Evolutionary conservation across 2,329 filamentous ascomycete species (phyloP), one percentile per base, ranked within the genome.

Genomic region (Sporothrix curviconia): DNA sequence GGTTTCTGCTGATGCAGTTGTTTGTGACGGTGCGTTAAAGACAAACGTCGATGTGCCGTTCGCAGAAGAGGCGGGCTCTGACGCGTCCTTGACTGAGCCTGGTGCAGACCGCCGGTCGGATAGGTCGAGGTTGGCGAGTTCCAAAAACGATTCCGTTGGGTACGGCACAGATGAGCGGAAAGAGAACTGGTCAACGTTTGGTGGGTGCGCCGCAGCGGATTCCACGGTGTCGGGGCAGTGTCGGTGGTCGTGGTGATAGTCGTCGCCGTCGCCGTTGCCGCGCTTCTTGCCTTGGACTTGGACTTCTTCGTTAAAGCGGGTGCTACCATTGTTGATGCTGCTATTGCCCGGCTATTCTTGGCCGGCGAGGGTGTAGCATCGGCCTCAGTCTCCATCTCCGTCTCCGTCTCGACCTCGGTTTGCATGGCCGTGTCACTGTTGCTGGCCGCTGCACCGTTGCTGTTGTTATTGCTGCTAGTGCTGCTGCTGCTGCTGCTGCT

Each of bases 131-230:
- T 83, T 85, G 60, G 79, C 82, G 30, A 85, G 76, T 52, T 82
- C 81, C 7, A 83, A 77, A 64, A 85, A 84, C 5, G 79, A 66
- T 68, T 78, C 76, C 55, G 79, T 71, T 67, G 84, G 84, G 59
- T 82, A 85, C 7, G 78, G 72, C 61, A 87, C 78, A 1, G 79
- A 69, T 0, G 87, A 84, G 58, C 85, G 84, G 66, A 91, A 92
- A 3, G 83, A 86, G 66, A 92, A 92, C 19, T 70, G 76, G 17
- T 84, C 79, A 64, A 81, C 78, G 7, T 78, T 76, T 3, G 83
- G 82, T 5, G 81, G 78, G 7, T 73, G 70, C 63, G 77, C 74
- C 58, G 69, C 75, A 42, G 51, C 42, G 9, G 56, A 36, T 12
- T 59, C 57, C 2, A 24, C 1, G 56, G 36, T 3, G 46, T 22